These are phyloP conservation scores for Colletotrichum sidae DNA, from an alignment of 2,329 filamentous ascomycete species.

Conservation along the genomic window DNA sequence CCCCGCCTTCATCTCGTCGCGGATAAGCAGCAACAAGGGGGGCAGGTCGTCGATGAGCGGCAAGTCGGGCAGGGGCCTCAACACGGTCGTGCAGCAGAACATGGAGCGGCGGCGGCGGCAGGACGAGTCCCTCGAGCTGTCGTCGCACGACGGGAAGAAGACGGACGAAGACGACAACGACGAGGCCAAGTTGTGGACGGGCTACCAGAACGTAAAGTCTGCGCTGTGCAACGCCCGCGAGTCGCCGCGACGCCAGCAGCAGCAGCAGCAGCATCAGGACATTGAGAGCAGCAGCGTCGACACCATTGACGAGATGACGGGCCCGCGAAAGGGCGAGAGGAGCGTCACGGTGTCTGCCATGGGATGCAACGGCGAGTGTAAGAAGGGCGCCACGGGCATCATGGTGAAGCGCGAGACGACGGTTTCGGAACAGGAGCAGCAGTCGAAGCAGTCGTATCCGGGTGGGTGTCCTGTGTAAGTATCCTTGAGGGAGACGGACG, in stretches of 20 bases:
- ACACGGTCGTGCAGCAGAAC: constrained; percentile 27
- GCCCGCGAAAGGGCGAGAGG: background rate
- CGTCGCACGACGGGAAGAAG: constrained; percentile 18
- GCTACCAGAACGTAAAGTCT: constrained; percentile 3
- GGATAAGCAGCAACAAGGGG: constrained; percentile 5
- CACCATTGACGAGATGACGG: constrained; percentile 7
- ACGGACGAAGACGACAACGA: constrained; percentile 19
- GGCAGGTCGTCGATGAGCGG: background rate
- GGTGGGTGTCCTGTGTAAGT: too few species aligned
- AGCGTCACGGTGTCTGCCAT: constrained; percentile 9
- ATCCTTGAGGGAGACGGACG: too few species aligned
- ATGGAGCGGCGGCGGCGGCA: constrained; percentile 29
- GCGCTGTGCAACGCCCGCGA: background rate
- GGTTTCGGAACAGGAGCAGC: background rate
- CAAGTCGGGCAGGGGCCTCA: constrained; percentile 7
- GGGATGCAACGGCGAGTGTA: background rate
- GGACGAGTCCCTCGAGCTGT: constrained; percentile 28
- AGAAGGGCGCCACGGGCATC: background rate
- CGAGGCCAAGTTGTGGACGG: constrained; percentile 34
- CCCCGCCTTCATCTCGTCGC: constrained; percentile 25
- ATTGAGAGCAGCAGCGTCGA: constrained; percentile 11
- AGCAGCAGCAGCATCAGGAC: background rate
- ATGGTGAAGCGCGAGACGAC: constrained; percentile 20
- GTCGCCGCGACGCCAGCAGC: background rate
- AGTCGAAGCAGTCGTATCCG: background rate